Evolutionary conservation across 768 basidiomycete genomes (phyloP), one percentile per base, ranked within the genome.

Genomic region (Kwoniella botswanensis): DNA sequence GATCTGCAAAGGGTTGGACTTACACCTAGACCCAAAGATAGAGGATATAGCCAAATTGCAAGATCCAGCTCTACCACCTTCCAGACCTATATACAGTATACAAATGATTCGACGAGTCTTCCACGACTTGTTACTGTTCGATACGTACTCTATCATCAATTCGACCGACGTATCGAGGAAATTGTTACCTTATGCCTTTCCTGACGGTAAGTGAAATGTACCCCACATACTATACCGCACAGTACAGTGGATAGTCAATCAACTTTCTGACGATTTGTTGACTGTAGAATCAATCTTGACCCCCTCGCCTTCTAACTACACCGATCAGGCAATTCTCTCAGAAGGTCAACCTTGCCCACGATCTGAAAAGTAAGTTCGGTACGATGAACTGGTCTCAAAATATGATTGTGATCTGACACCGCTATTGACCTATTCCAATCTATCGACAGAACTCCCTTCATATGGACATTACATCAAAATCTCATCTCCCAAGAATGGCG

Each of bases 51-150:
- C 26, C 65, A 57, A 42, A 22, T 10, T 66, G 17, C 24, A 66
- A 41, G 65, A 66, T 57, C 65, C 65, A 41, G 65, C 65, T 57
- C 55, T 66, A 42, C 65, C 65, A 12, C 29, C 65, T 26, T 18
- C 22, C 22, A 24, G 54, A 57, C 65, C 65, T 41, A 21, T 43
- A 15, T 66, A 66, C 54, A 56, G 65, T 35, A 11, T 24, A 18
- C 54, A 66, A 42, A 43, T 66, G 53, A 54, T 54, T 10, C 52
- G 46, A 24, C n/a, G 65, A 18, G 53, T 54, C 10, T 66, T 66
- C 21, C 42, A 66, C 43, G 43, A 42, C 22, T 21, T 66, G 9
- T 22, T 41, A 17, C 29, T 66, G 17, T 54, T 66, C 11, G 65
- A 66, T 21, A 56, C 65, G 12, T 66, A 41, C 11, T 18, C 65